phyloP scores from a whole-genome alignment of 73 alveolate genomes.

The Paramecium pentaurelia region DNA sequence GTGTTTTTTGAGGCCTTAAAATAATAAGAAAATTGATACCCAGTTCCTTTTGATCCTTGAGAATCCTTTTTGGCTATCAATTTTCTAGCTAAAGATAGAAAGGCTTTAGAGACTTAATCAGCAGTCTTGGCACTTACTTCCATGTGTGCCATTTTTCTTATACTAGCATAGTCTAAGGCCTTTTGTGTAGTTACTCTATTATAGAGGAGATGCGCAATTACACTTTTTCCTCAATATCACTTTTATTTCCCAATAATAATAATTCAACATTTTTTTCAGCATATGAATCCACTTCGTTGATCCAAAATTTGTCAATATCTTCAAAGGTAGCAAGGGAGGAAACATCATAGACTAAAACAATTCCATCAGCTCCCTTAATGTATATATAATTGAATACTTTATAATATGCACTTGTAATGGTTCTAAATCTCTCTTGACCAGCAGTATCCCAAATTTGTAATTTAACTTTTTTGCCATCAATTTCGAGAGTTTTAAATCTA shows the following conservation, averaged over 20 bases:
- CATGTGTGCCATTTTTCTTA: conserved; percentile 39
- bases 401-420: conserved; percentile 72
- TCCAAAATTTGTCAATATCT: conserved; percentile 57
- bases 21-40: neutral
- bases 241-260: conserved; percentile 47
- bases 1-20: neutral
- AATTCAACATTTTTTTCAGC: conserved; percentile 64
- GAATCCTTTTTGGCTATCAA: conserved; percentile 55
- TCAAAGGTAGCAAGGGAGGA: neutral
- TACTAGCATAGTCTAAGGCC: conserved; percentile 53
- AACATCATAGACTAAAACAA: conserved; percentile 70
- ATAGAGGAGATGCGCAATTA: neutral
- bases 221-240: conserved; percentile 49
- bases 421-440: conserved; percentile 79
- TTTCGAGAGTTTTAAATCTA: conserved; percentile 66
- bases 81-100: conserved; percentile 29
- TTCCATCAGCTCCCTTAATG: conserved; percentile 73
- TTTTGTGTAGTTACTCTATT: conserved; percentile 38
- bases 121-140: conserved; percentile 60
- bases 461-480: conserved; percentile 68
- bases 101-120: conserved; percentile 50
- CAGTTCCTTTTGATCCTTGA: neutral
- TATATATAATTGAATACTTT: neutral
- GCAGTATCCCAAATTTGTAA: conserved; percentile 83
- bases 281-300: conserved; percentile 53